phyloP scores from a whole-genome alignment of 106 monocot species.

The Dendrobium officinale region DNA sequence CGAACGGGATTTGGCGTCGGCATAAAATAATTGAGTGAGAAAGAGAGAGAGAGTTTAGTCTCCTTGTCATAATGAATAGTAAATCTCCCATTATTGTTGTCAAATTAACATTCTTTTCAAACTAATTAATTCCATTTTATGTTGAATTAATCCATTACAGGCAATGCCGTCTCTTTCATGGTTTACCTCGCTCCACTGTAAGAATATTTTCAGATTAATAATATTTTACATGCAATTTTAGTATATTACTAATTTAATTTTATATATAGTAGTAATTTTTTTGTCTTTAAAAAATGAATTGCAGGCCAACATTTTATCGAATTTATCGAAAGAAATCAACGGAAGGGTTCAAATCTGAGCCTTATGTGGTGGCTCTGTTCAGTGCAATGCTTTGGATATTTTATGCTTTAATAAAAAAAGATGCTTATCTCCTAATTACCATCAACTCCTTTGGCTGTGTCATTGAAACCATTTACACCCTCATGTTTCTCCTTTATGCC shows the following conservation, averaged over 20 bases:
- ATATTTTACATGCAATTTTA: background rate
- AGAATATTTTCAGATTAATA: constrained; percentile 3
- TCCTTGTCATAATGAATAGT: too few species aligned
- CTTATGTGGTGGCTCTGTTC: constrained; percentile 14
- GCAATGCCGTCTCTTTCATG: constrained; percentile 46
- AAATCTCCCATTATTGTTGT: too few species aligned
- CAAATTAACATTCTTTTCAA: too few species aligned
- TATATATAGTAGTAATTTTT: background rate
- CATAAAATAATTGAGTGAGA: too few species aligned
- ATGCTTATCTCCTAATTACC: constrained; percentile 9
- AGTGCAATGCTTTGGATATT: constrained; percentile 13
- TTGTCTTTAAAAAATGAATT: background rate
- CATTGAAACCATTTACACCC: constrained; percentile 2
- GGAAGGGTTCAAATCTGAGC: constrained; percentile 9
- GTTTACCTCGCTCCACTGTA: constrained; percentile 50
- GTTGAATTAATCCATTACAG: constrained; percentile 9
- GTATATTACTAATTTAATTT: too few species aligned
- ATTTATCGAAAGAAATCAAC: constrained; percentile 11
- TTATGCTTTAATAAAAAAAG: constrained; percentile 7
- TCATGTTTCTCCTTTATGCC: constrained; percentile 8
- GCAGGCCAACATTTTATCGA: constrained; percentile 14
- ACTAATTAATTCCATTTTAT: background rate
- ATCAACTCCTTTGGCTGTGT: constrained; percentile 7
- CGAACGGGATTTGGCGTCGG: too few species aligned
- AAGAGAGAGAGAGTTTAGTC: too few species aligned